Evolutionary conservation across 2,329 filamentous ascomycete genomes (phyloP).

Genomic region (Fusarium luffae): DNA sequence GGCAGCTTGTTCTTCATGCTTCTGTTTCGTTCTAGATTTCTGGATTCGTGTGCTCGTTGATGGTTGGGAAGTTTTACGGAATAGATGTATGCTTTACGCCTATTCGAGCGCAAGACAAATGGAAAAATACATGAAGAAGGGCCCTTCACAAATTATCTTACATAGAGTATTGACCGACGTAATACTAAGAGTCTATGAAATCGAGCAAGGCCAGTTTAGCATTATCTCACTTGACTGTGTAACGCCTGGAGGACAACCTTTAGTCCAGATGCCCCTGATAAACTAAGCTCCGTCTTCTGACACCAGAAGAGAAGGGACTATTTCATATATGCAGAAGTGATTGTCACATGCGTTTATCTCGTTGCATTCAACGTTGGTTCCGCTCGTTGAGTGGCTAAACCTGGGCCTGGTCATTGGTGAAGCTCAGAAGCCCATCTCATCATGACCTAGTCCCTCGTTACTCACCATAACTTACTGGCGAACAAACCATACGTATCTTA

Average conservation of each 20-base stretch:
- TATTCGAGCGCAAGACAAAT: not conserved
- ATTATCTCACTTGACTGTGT: too few relatives aligned
- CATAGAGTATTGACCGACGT: too few relatives aligned
- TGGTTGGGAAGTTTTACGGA: not conserved
- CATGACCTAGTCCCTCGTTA: too few relatives aligned
- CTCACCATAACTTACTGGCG: too few relatives aligned
- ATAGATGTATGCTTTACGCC: not conserved
- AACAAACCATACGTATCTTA: not conserved
- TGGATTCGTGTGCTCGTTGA: not conserved
- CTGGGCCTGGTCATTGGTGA: not conserved
- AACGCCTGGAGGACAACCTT: not conserved
- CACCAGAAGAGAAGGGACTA: not conserved
- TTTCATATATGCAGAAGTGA: not conserved
- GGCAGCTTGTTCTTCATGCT: not conserved
- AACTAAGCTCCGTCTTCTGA: not conserved
- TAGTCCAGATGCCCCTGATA: too few relatives aligned
- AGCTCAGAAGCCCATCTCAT: not conserved
- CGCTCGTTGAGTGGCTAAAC: not conserved
- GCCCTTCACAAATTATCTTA: too few relatives aligned
- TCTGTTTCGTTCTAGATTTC: not conserved
- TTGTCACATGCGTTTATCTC: not conserved
- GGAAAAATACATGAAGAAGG: not conserved
- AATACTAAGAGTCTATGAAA: too few relatives aligned
- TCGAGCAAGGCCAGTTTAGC: too few relatives aligned
- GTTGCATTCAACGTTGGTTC: too few relatives aligned